Percentiles rank a stretch among this genome's conserved stretches.
Evolutionary conservation across 2,329 filamentous ascomycete species (phyloP).

Genomic region (Kalmusia sp.): DNA sequence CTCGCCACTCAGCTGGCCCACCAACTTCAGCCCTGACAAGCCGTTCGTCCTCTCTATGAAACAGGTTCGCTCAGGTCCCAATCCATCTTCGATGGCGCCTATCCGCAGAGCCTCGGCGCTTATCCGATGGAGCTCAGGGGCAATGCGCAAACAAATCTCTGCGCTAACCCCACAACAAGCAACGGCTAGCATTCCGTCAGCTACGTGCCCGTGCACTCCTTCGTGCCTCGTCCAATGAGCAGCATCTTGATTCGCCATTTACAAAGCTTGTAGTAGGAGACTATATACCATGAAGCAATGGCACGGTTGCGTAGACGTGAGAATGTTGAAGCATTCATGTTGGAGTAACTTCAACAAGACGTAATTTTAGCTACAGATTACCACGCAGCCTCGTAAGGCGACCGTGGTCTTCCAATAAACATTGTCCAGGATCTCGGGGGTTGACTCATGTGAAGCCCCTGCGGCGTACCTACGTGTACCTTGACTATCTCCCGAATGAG

Average conservation of each 20-base stretch:
- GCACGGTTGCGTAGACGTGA: slow-evolving; percentile 17
- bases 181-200: slow-evolving; percentile 20
- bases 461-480: slow-evolving; percentile 9
- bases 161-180: slow-evolving; percentile 33
- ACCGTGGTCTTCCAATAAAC: slow-evolving; percentile 12
- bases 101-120: slow-evolving; percentile 32
- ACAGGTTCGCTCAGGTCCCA: slow-evolving; percentile 29
- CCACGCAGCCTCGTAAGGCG: slow-evolving; percentile 3
- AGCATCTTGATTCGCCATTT: slow-evolving; percentile 18
- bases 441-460: slow-evolving; percentile 15
- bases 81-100: slow-evolving; percentile 32
- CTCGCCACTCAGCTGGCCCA: slow-evolving; percentile 22
- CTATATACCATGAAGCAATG: slow-evolving; percentile 16
- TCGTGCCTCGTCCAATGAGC: slow-evolving; percentile 24
- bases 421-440: slow-evolving; percentile 9
- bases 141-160: slow-evolving; percentile 17
- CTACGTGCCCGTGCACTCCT: slow-evolving; percentile 15
- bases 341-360: not conserved
- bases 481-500: slow-evolving; percentile 54
- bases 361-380: slow-evolving; percentile 3
- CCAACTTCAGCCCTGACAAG: slow-evolving; percentile 27
- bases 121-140: slow-evolving; percentile 34
- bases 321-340: not conserved
- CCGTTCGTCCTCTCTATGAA: slow-evolving; percentile 18
- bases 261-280: slow-evolving; percentile 19